A percentile compares a stretch with the other conserved stretches of the same genome.
phyloP scores from a whole-genome alignment of 345 rosid species.

The Brassica juncea region DNA sequence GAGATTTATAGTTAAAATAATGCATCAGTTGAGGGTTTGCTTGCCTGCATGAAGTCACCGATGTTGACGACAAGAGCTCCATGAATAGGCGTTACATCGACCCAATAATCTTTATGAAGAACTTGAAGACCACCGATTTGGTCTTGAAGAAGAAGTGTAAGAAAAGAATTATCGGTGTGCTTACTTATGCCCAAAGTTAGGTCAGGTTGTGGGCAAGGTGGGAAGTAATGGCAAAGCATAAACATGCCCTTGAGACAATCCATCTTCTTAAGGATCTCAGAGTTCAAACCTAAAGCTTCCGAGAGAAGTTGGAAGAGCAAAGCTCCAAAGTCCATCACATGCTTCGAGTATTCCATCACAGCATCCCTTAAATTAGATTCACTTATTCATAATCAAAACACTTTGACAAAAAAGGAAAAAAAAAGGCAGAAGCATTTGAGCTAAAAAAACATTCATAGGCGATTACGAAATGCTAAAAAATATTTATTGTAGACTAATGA shows the following conservation, averaged over 20 bases:
- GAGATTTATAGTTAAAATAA: not conserved
- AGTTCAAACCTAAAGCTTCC: not conserved
- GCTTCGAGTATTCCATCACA: not conserved
- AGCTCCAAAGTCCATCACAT: slow-evolving; percentile 14
- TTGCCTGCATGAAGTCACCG: slow-evolving; percentile 1
- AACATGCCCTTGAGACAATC: not conserved
- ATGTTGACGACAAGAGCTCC: slow-evolving; percentile 3
- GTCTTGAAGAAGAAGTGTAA: slow-evolving; percentile 1
- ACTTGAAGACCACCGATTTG: slow-evolving; percentile 13
- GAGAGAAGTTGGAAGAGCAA: not conserved
- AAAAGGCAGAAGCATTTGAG: not conserved
- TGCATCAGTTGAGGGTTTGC: not conserved
- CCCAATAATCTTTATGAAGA: slow-evolving; percentile 11
- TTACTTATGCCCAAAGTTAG: slow-evolving; percentile 32
- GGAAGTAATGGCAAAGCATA: slow-evolving; percentile 2
- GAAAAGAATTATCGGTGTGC: not conserved
- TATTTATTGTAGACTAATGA: not conserved
- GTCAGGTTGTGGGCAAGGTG: slow-evolving; percentile 12
- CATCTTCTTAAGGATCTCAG: not conserved
- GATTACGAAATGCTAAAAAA: not conserved
- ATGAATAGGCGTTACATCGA: not conserved
- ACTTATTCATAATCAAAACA: not conserved
- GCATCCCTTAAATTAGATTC: not conserved
- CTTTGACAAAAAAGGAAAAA: not conserved
- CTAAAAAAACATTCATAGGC: not conserved